Conservation (phyloP, 345 rosid species). For the Excoecaria agallocha region DNA sequence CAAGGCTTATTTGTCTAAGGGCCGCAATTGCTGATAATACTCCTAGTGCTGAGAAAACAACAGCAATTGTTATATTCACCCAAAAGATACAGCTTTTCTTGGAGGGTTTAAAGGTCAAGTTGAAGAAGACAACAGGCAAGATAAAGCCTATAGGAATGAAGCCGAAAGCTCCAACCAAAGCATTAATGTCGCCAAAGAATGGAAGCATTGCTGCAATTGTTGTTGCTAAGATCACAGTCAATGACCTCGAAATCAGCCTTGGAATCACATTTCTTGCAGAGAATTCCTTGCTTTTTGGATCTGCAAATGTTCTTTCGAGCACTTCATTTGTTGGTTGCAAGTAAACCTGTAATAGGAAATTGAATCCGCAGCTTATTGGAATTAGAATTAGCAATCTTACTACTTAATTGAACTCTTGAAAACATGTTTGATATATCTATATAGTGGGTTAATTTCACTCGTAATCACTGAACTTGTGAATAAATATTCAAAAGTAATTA, state of each 20-base stretch:
- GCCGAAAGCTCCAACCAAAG: conserved; percentile 77
- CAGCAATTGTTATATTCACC: conserved; percentile 57
- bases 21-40: conserved; percentile 69
- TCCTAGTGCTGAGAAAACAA: conserved; percentile 49
- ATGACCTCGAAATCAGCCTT: conserved; percentile 49
- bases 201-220: conserved; percentile 75
- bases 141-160: conserved; percentile 81
- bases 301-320: conserved; percentile 49
- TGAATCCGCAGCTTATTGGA: not conserved
- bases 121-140: conserved; percentile 68
- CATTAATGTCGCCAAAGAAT: conserved; percentile 70
- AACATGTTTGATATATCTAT: too few species aligned
- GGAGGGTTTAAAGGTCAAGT: conserved; percentile 73
- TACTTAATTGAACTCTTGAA: too few species aligned
- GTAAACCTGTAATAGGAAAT: conserved; percentile 54
- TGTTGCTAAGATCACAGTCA: conserved; percentile 54
- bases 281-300: conserved; percentile 52
- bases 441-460: too few species aligned
- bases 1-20: conserved; percentile 63
- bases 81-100: conserved; percentile 57
- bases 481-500: too few species aligned
- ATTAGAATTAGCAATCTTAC: too few species aligned
- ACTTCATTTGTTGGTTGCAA: conserved; percentile 86
- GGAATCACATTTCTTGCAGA: conserved; percentile 65
- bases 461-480: too few species aligned